A percentile compares a stretch with the other conserved stretches of the same genome.
Conservation (phyloP, 23 red algal species). For the Cyanidiococcus yangmingshanensis region DNA sequence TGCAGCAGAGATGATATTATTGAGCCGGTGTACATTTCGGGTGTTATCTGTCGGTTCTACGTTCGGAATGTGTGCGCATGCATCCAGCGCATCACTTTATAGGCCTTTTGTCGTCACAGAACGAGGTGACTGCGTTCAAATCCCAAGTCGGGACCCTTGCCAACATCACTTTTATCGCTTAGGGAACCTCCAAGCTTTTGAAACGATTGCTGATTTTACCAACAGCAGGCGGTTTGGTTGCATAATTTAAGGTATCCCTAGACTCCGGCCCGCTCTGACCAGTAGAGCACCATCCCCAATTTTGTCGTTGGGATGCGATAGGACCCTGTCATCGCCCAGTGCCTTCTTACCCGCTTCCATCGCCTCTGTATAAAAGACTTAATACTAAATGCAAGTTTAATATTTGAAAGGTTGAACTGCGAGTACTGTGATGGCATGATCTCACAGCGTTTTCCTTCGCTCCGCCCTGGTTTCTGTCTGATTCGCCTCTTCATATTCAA, state of each 20-base stretch:
- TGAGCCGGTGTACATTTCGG: neutral
- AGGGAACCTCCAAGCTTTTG: neutral
- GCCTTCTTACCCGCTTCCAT: too few relatives aligned
- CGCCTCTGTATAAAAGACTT: too few relatives aligned
- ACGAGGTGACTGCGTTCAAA: neutral
- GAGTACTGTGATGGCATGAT: too few relatives aligned
- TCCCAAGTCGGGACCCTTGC: neutral
- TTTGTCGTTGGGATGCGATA: too few relatives aligned
- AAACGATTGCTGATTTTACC: neutral
- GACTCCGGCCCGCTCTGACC: too few relatives aligned
- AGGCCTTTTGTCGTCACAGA: conserved; percentile 5
- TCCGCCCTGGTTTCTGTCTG: too few relatives aligned
- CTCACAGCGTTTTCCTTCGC: too few relatives aligned
- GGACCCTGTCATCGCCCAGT: too few relatives aligned
- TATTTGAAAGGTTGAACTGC: too few relatives aligned
- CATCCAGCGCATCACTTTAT: neutral
- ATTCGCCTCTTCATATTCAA: too few relatives aligned
- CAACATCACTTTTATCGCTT: conserved; percentile 10
- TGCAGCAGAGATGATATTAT: neutral
- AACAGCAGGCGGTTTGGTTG: neutral
- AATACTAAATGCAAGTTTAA: too few relatives aligned
- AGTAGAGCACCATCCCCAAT: too few relatives aligned
- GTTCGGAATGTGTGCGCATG: conserved; percentile 7
- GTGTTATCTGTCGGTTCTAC: conserved; percentile 6
- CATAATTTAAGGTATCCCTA: neutral